These are phyloP conservation scores for Bullera alba DNA, from an alignment of 768 basidiomycete species.

Conservation along the genomic window DNA sequence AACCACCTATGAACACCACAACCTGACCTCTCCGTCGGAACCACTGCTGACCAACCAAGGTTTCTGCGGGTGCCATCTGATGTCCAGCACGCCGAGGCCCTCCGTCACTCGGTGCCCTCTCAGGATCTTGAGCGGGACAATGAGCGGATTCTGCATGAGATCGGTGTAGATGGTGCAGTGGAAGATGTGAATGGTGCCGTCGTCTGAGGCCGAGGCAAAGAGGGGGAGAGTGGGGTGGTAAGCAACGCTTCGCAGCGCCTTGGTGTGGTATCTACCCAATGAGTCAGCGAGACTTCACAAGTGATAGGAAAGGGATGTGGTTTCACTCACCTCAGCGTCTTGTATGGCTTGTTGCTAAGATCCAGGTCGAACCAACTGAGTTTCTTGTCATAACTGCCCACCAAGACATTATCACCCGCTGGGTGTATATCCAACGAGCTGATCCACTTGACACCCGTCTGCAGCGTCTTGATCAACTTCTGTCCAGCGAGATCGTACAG, in stretches of 20 bases:
- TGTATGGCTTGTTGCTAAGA: constrained; percentile 92
- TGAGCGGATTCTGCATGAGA: constrained; percentile 91
- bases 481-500: constrained; percentile 92
- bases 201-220: constrained; percentile 93
- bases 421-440: constrained; percentile 96
- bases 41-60: constrained; percentile 92
- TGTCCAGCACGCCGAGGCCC: constrained; percentile 81
- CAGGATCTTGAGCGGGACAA: constrained; percentile 93
- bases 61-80: constrained; percentile 79
- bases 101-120: constrained; percentile 80
- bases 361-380: constrained; percentile 99
- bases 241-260: constrained; percentile 83
- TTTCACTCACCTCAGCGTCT: constrained; percentile 69
- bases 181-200: constrained; percentile 94
- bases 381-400: constrained; percentile 95
- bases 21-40: constrained; percentile 76
- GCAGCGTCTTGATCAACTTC: constrained; percentile 84
- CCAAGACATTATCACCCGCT: constrained; percentile 76
- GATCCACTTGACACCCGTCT: constrained; percentile 95
- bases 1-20: constrained; percentile 57
- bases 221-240: constrained; percentile 94
- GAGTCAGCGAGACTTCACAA: not conserved
- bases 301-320: constrained; percentile 5
- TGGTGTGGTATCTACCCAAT: constrained; percentile 81
- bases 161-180: constrained; percentile 91